Conservation (phyloP, 768 basidiomycete species). For the Boletus edulis region DNA sequence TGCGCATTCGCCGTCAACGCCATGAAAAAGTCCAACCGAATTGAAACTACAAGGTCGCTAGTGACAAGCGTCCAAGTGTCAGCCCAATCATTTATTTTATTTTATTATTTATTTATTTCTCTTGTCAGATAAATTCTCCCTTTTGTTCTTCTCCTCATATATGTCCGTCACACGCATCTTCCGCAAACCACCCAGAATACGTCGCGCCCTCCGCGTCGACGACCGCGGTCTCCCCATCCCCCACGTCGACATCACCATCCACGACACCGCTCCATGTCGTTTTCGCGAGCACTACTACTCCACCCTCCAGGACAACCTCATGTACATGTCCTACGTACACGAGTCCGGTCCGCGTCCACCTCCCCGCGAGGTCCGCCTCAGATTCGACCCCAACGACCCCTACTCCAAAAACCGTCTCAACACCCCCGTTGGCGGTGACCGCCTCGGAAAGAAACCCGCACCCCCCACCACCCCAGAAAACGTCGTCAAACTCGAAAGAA, state of each 20-base stretch:
- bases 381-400: constrained; percentile 74
- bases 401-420: constrained; percentile 80
- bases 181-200: constrained; percentile 49
- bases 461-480: constrained; percentile 67
- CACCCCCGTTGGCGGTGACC: constrained; percentile 68
- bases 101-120: constrained; percentile 3
- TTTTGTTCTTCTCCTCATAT: neutral
- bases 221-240: constrained; percentile 67
- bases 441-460: constrained; percentile 63
- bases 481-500: constrained; percentile 74
- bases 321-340: constrained; percentile 95
- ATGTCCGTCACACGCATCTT: constrained; percentile 42
- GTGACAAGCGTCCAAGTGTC: neutral
- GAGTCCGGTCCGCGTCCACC: constrained; percentile 51
- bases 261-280: constrained; percentile 70
- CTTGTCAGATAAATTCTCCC: no score
- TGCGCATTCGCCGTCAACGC: constrained; percentile 42
- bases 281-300: constrained; percentile 81
- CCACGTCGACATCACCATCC: constrained; percentile 60
- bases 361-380: constrained; percentile 58
- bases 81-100: neutral
- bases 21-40: constrained; percentile 24
- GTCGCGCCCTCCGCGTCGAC: constrained; percentile 46
- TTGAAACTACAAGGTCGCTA: neutral
- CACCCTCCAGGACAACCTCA: constrained; percentile 80